phyloP scores from a whole-genome alignment of 208 protist genomes.

The Trypanosoma avium region DNA sequence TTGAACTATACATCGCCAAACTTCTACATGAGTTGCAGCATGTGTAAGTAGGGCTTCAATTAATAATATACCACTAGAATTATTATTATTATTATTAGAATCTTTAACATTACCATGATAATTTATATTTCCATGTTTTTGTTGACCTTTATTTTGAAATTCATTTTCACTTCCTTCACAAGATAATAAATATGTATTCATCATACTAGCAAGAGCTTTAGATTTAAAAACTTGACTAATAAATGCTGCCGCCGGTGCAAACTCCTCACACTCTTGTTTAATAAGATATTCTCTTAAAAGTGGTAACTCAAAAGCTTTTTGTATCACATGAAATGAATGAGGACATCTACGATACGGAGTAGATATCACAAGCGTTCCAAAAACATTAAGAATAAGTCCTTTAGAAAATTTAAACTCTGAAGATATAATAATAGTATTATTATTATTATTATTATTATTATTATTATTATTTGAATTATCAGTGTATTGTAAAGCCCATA shows the following conservation, averaged over 20 bases:
- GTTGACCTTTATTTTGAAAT: no score
- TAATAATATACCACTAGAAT: slow-evolving; percentile 23
- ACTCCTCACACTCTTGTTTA: background rate
- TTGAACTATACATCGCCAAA: slow-evolving; percentile 76
- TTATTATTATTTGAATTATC: background rate
- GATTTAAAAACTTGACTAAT: slow-evolving; percentile 17
- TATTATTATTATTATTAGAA: slow-evolving; percentile 31
- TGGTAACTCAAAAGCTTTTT: slow-evolving; percentile 45
- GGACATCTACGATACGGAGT: slow-evolving; percentile 81
- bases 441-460: background rate
- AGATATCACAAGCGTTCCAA: slow-evolving; percentile 38
- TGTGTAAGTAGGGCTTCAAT: slow-evolving; percentile 48
- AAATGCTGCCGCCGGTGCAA: slow-evolving; percentile 16
- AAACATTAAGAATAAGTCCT: slow-evolving; percentile 26
- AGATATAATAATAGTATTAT: background rate
- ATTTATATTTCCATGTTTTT: no score
- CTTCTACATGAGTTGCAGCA: slow-evolving; percentile 49
- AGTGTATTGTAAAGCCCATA: slow-evolving; percentile 39
- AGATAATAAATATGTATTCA: background rate
- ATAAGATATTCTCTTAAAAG: slow-evolving; percentile 34
- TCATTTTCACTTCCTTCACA: background rate
- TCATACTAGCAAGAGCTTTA: slow-evolving; percentile 8
- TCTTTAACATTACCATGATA: no score
- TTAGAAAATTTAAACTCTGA: background rate
- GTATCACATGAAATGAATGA: slow-evolving; percentile 34